phyloP scores from a whole-genome alignment of 2,329 filamentous ascomycete genomes.

The Rutstroemia sp. region DNA sequence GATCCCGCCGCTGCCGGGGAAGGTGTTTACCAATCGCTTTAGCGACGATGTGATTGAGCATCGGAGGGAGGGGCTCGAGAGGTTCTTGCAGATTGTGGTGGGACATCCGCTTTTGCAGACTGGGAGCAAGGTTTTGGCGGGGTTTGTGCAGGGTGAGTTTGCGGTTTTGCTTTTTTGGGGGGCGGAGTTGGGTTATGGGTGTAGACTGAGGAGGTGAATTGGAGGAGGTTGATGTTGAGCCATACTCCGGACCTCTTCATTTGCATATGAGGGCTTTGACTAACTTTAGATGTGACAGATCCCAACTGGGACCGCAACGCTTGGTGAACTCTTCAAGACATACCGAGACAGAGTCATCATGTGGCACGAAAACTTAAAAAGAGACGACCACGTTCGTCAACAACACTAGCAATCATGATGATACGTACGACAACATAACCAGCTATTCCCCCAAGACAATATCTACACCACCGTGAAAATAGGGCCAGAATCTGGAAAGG shows the following conservation, averaged over 20 bases:
- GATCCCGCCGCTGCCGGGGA: slow-evolving; percentile 90
- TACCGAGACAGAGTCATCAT: slow-evolving; percentile 20
- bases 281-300: slow-evolving; percentile 40
- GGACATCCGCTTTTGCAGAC: slow-evolving; percentile 95
- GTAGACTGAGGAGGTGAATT: not conserved
- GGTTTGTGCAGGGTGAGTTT: slow-evolving; percentile 84
- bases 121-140: slow-evolving; percentile 90
- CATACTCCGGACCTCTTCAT: no score
- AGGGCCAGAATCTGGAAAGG: not conserved
- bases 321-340: slow-evolving; percentile 50
- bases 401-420: not conserved
- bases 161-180: not conserved
- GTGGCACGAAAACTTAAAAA: slow-evolving; percentile 38
- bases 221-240: no score
- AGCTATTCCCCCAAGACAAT: not conserved
- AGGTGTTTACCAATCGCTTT: slow-evolving; percentile 97
- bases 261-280: not conserved
- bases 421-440: not conserved
- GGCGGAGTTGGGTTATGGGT: no score
- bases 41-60: slow-evolving; percentile 98
- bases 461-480: not conserved
- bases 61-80: slow-evolving; percentile 80
- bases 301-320: slow-evolving; percentile 88
- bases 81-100: slow-evolving; percentile 95
- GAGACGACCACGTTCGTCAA: slow-evolving; percentile 26